phyloP scores from a whole-genome alignment of 148 eudicot genomes.

The Vaccinium macrocarpon region DNA sequence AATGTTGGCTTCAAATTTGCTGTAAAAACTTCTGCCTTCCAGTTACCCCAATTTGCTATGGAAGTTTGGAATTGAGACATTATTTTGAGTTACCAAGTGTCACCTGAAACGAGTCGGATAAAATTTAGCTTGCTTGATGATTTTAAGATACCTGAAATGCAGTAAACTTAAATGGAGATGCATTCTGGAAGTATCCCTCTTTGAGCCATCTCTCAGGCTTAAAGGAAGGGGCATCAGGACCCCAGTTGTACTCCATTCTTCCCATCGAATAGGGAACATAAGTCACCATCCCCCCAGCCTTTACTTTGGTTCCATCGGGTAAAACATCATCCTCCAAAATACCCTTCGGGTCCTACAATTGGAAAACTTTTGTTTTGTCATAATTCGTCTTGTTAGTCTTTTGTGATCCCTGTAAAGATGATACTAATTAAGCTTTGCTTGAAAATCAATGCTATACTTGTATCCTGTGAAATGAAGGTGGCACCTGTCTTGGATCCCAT shows the following conservation, averaged over 20 bases:
- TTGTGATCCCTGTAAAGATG: not conserved
- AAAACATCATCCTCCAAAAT: conserved; percentile 75
- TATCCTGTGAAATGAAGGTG: not conserved
- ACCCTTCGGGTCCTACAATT: conserved; percentile 82
- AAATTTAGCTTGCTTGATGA: not conserved
- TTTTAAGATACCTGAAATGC: conserved; percentile 75
- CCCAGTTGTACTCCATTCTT: conserved; percentile 98
- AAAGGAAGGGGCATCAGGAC: conserved; percentile 74
- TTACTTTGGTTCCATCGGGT: conserved; percentile 93
- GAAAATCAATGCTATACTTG: not conserved
- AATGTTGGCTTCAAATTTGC: conserved; percentile 13
- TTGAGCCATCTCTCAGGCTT: conserved; percentile 95
- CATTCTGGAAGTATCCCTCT: conserved; percentile 83
- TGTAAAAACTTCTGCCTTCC: not conserved
- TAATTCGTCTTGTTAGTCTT: not conserved
- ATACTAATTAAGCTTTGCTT: not conserved
- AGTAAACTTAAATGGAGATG: conserved; percentile 93
- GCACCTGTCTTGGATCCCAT: not conserved
- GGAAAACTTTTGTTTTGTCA: not conserved
- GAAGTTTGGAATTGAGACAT: not conserved
- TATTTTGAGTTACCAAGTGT: too few species aligned
- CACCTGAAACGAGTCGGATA: not conserved
- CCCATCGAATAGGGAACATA: conserved; percentile 99
- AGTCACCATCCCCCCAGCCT: conserved; percentile 98
- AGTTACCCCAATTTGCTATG: not conserved